Evolutionary conservation across 345 rosid genomes (phyloP), one percentile per base, ranked within the genome.

Genomic region (Raphanus raphanistrum): DNA sequence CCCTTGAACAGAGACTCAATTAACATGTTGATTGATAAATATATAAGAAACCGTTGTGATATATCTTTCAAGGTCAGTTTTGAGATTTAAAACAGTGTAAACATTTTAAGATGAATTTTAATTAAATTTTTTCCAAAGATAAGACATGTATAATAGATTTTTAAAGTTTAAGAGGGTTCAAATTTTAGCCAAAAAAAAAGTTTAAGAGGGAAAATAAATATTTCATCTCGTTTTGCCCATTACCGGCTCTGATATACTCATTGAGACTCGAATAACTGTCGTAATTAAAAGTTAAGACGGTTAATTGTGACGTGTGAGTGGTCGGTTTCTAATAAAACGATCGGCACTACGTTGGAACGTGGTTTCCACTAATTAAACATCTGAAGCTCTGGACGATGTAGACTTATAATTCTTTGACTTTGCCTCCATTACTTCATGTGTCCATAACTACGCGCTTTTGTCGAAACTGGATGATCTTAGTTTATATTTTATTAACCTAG

Each of bases 291-390:
- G 36, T 33, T 28, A 0, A 41, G 6, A 50, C 57, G 25, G 25
- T 16, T 52, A 52, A 33, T 50, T 16, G 59, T 52, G 59, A 11
- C 41, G 63, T 73, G 33, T 15, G 38, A 77, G 38, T 61, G 35
- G 11, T 38, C 50, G 33, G 10, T 41, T 67, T n/a, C 29, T 21
- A 36, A 27, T 17, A 2, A 50, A 8, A 52, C 4, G 11, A 71
- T 65, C 38, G 68, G 61, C 62, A 78, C 68, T 78, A 78, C 3
- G 68, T 72, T 66, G 6, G n/a, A 31, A 66, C 81, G 68, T 78
- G 81, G 25, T 72, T 45, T 15, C 63, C 81, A 78, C 81, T 45
- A 57, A 43, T 54, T 41, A 36, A 15, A 8, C 32, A 43, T 27
- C 1, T 2, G 26, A 54, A 13, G 57, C 6, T 59, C 12, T 50